These are phyloP conservation scores for Eryngium alpinum DNA, from an alignment of 140 eudicot genomes.

Conservation along the genomic window DNA sequence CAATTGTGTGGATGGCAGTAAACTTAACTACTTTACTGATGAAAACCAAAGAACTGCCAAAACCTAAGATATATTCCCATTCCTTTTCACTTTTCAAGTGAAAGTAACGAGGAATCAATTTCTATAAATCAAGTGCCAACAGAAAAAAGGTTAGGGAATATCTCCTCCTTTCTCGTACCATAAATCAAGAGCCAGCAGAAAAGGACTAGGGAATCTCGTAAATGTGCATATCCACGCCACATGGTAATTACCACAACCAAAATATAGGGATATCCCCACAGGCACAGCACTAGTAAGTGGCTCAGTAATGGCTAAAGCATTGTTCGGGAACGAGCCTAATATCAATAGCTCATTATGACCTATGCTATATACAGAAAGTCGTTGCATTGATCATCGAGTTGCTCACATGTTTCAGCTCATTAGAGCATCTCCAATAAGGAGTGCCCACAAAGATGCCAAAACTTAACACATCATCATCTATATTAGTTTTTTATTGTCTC, in stretches of 20 bases:
- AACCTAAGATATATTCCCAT: background rate
- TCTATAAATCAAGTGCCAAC: background rate
- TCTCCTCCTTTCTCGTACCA: no score
- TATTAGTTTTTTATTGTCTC: no score
- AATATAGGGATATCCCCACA: no score
- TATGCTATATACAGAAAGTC: background rate
- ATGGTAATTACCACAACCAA: no score
- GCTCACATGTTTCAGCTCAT: no score
- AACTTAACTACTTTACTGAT: background rate
- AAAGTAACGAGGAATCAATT: slow-evolving; percentile 3
- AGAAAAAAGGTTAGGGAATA: background rate
- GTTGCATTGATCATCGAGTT: no score
- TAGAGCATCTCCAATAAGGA: no score
- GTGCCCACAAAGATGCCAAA: no score
- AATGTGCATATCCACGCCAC: background rate
- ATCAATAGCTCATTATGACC: background rate
- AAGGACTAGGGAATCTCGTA: background rate
- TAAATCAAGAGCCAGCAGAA: no score
- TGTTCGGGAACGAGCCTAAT: background rate
- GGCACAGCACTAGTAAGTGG: no score
- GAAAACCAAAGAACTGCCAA: background rate
- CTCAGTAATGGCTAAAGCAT: background rate
- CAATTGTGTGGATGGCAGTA: background rate
- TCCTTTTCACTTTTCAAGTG: background rate
- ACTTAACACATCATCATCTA: no score